Evolutionary conservation across 2,329 filamentous ascomycete species (phyloP), one percentile per base, ranked within the genome.

Genomic region (Myriosclerotinia scirpicola): DNA sequence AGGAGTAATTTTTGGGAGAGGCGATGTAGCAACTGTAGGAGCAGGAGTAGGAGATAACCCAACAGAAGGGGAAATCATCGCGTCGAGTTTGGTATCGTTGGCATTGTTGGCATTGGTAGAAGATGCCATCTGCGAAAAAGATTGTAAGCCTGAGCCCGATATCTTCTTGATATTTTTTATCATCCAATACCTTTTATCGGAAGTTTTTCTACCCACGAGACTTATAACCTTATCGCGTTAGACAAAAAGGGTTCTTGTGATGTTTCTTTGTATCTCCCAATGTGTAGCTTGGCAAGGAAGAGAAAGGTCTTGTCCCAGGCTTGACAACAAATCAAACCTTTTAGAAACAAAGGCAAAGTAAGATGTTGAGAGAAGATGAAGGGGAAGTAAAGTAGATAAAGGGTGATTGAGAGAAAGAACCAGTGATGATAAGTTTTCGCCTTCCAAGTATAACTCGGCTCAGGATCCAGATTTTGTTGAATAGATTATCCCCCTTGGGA

Each of bases 61-160:
- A 9, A 11, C 34, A 15, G 61, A 46, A 17, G 54, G n/a, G 15
- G 54, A n/a, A n/a, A 40, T 30, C n/a, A 54, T 54, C n/a, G 48
- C 20, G 15, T 53, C 59, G 26, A 54, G 59, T 15, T 42, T 50
- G 6, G n/a, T 20, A 17, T 20, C 42, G n/a, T 26, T 56, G 14
- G 8, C 44, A 58, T 30, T 30, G 30, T 26, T 34, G 48, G n/a
- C 14, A 42, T 54, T 14, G 34, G 34, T 34, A 40, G 59, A 38
- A 53, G 22, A 42, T 53, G 15, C 34, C 40, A 56, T 64, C 62
- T 64, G 54, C 42, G 52, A 58, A 48, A 5, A 46, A 46, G 20
- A 22, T 12, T 55, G 26, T 34, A 44, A 55, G 48, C 38, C 22
- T 34, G 34, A 55, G 48, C 38, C 17, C 34, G 11, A 34, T 42